Evolutionary conservation across 139 green algal genomes (phyloP), one percentile per base, ranked within the genome.

Genomic region (Chlamydomonas urium): DNA sequence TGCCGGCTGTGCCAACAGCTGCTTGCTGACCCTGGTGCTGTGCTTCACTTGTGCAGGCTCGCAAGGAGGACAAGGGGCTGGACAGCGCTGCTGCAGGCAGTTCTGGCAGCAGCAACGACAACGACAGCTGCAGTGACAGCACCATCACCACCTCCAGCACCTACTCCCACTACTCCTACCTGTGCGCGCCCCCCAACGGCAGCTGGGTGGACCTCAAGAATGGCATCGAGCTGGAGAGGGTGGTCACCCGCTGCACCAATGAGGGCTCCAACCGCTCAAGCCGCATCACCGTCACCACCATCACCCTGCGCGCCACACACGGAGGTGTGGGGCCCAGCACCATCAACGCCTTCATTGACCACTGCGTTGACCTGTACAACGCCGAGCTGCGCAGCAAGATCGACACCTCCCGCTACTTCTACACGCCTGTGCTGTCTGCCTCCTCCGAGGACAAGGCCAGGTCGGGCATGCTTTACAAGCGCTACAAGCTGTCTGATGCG

Each of bases 401-500:
- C 42, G 42, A 53, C 42, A 53, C 14, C 42, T 10, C 42, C 10
- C 42, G 42, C 42, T 53, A 53, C 42, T n/a, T 53, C 14, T 53
- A 53, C 42, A 53, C 42, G 42, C 42, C 42, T 17, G 42, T 53
- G 14, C 42, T 53, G 14, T 53, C 42, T 17, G 17, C 42, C 14
- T 53, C 42, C 42, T n/a, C 14, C 17, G 42, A 53, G 42, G 42
- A 53, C 42, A 53, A 53, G 42, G 10, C 42, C 42, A 53, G 17
- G 42, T n/a, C 14, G 14, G 42, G 14, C 14, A 53, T 53, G 42
- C 42, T 73, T 2, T 73, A 73, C 66, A 73, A 73, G 66, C 47
- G 66, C 3, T 75, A 67, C 69, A 75, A 67, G 69, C 66, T 74
- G 38, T 38, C 36, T 31, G 72, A 73, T 38, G 69, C 74, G 50